A percentile compares a stretch with the other conserved stretches of the same genome.
phyloP scores from a whole-genome alignment of 495 filamentous ascomycete species.

The Podospora pseudopauciseta region DNA sequence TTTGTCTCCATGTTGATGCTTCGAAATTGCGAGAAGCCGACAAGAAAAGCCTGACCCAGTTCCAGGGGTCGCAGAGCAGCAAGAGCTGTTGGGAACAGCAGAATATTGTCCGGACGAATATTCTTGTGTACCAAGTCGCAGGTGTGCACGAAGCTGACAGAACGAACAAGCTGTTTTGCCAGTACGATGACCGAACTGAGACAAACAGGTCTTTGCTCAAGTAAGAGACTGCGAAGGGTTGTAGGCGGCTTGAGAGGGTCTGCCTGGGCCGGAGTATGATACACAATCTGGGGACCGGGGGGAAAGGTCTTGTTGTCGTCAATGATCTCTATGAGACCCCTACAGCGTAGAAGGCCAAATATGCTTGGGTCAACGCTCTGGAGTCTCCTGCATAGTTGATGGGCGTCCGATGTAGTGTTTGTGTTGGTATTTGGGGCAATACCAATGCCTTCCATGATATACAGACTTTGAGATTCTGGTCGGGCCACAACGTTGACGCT shows the following conservation, averaged over 20 bases:
- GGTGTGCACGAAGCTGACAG: slow-evolving; percentile 5
- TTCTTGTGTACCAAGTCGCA: slow-evolving; percentile 11
- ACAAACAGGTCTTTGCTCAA: not conserved
- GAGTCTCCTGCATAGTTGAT: not conserved
- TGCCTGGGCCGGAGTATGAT: not conserved
- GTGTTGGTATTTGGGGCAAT: not conserved
- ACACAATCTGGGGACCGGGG: not conserved
- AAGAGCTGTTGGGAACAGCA: not conserved
- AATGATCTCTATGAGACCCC: not conserved
- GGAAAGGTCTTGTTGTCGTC: not conserved
- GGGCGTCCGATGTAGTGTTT: not conserved
- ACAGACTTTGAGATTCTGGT: not conserved
- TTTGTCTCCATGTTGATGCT: slow-evolving; percentile 2
- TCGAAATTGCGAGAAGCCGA: slow-evolving; percentile 1
- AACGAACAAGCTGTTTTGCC: slow-evolving; percentile 3
- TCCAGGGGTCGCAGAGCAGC: not conserved
- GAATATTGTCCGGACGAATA: slow-evolving; percentile 8
- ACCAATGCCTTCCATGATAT: not conserved
- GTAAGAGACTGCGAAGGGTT: not conserved
- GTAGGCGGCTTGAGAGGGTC: not conserved
- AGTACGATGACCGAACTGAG: not conserved
- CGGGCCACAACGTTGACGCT: not conserved
- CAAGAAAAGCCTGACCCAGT: not conserved
- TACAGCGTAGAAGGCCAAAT: not conserved
- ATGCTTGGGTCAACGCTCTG: slow-evolving; percentile 1